These are phyloP conservation scores for Heliamphora exappendiculata DNA, from an alignment of 148 eudicot species.

Conservation along the genomic window DNA sequence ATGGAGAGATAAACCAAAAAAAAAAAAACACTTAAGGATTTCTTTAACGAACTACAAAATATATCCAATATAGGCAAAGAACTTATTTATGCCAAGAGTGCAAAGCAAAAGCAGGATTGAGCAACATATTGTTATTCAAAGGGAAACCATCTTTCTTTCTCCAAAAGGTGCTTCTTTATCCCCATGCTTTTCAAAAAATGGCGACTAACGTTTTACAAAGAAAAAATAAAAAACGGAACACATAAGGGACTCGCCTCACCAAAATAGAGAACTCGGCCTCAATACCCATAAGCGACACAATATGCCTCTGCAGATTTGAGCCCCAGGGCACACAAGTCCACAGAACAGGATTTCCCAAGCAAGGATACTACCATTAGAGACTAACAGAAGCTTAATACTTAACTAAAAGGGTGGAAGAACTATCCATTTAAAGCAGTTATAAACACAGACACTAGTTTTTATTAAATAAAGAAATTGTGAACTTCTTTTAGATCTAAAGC, in stretches of 20 bases:
- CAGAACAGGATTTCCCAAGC: neutral
- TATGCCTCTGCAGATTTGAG: neutral
- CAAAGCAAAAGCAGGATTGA: neutral
- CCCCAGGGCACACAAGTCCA: neutral
- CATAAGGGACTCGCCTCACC: neutral
- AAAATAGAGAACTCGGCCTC: neutral
- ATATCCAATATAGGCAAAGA: neutral
- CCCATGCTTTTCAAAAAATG: neutral
- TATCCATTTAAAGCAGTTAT: too few species aligned
- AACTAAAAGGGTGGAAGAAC: neutral
- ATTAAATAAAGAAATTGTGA: too few species aligned
- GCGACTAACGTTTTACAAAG: neutral
- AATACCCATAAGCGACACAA: neutral
- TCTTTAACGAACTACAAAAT: neutral
- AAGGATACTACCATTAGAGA: neutral
- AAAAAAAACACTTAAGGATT: conserved; percentile 6
- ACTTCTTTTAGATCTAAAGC: too few species aligned
- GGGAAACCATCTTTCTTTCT: too few species aligned
- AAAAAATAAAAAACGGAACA: neutral
- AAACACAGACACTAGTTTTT: too few species aligned
- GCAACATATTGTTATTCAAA: neutral
- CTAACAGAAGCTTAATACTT: neutral
- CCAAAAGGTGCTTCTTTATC: neutral
- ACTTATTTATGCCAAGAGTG: neutral
- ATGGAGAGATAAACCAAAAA: neutral